Conservation (phyloP, 2,329 filamentous ascomycete genomes). For the Colletotrichum coccodes region DNA sequence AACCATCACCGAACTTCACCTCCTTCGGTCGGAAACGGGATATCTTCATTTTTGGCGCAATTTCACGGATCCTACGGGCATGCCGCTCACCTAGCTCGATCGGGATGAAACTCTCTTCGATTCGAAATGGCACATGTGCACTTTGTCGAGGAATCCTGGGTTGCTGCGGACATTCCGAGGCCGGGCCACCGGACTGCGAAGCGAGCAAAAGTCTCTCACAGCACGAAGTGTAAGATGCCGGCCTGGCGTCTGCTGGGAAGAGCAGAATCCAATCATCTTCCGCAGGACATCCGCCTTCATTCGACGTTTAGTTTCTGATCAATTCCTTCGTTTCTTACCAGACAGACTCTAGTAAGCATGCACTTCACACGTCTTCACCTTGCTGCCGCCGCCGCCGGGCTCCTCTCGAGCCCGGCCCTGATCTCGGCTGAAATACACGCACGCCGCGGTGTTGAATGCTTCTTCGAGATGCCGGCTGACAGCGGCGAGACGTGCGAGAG, state of each 20-base stretch:
- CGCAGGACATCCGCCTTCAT: too few relatives aligned
- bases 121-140: too few relatives aligned
- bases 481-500: slow-evolving; percentile 40
- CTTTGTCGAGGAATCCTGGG: too few relatives aligned
- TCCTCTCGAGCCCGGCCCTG: neutral
- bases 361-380: neutral
- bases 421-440: neutral
- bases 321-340: neutral
- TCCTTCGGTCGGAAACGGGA: neutral
- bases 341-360: neutral
- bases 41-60: neutral
- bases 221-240: too few relatives aligned
- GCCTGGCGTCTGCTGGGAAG: too few relatives aligned
- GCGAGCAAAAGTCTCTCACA: too few relatives aligned
- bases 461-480: slow-evolving; percentile 28
- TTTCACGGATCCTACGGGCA: too few relatives aligned
- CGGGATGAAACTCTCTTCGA: too few relatives aligned
- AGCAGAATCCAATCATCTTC: too few relatives aligned
- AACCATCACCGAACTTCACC: neutral
- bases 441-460: slow-evolving; percentile 32
- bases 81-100: too few relatives aligned
- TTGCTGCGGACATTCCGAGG: too few relatives aligned
- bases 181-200: too few relatives aligned
- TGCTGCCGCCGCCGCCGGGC: neutral
- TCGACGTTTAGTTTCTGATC: neutral